A percentile compares a stretch with the other conserved stretches of the same genome.
Evolutionary conservation across 441 rosid species (phyloP).

Genomic region (Euphorbia neoarborescens): DNA sequence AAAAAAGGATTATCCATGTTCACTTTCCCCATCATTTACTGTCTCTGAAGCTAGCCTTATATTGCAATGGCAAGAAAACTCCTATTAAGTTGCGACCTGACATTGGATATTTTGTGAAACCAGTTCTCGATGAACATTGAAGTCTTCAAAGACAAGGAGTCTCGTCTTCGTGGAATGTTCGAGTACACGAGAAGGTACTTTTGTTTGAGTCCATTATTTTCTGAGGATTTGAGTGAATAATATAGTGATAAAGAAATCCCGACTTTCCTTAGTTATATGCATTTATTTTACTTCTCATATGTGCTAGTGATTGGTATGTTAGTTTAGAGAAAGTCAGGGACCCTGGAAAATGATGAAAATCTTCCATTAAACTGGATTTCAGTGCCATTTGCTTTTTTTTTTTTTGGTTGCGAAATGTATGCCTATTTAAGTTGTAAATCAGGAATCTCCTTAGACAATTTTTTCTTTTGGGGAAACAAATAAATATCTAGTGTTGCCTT

Average conservation of each 20-base stretch:
- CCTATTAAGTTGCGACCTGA: conserved; percentile 84
- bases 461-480: background rate
- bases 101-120: conserved; percentile 86
- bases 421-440: conserved; percentile 1
- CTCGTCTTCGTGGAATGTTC: conserved; percentile 83
- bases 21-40: conserved; percentile 81
- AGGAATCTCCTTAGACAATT: background rate
- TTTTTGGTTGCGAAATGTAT: background rate
- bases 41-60: conserved; percentile 61
- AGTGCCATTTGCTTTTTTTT: background rate
- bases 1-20: conserved; percentile 58
- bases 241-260: background rate
- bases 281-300: background rate
- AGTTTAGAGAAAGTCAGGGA: background rate
- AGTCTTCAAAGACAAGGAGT: conserved; percentile 47
- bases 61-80: conserved; percentile 44
- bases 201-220: background rate
- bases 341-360: background rate
- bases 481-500: background rate
- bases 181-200: conserved; percentile 66
- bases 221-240: background rate
- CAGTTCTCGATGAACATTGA: conserved; percentile 56
- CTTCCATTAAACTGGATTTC: background rate
- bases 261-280: background rate
- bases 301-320: conserved; percentile 4